Evolutionary conservation across 1,139 yeast genomes (phyloP).

Genomic region (Pichia sp.): DNA sequence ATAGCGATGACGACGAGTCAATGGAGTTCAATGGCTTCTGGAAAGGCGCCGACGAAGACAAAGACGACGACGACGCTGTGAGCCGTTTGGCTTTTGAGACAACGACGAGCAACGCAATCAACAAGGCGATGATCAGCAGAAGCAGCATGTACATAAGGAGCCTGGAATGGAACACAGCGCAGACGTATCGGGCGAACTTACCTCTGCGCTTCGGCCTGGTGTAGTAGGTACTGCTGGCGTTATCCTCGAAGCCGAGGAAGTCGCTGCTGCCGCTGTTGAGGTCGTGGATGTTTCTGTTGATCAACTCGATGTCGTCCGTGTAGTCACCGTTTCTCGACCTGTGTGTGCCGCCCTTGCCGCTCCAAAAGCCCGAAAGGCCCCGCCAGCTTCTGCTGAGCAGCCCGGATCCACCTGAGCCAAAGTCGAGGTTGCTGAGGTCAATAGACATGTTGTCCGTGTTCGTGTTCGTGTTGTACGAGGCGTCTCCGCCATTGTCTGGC

Average conservation of each 20-base stretch:
- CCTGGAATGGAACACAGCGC: neutral
- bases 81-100: slow-evolving; percentile 1
- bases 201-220: neutral
- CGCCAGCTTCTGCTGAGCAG: slow-evolving; percentile 1
- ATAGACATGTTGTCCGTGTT: slow-evolving; percentile 14
- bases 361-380: no score
- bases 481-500: neutral
- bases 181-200: neutral
- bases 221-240: neutral
- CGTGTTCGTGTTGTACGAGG: no score
- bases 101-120: slow-evolving; percentile 8
- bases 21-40: neutral
- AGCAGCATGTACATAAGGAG: neutral
- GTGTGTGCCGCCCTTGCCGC: no score
- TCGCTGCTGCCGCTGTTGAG: neutral
- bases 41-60: neutral
- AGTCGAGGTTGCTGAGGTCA: slow-evolving; percentile 21
- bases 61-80: neutral
- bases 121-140: slow-evolving; percentile 1
- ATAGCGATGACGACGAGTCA: slow-evolving; percentile 40
- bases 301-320: slow-evolving; percentile 13
- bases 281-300: slow-evolving; percentile 3
- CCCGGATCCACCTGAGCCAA: slow-evolving; percentile 1
- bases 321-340: neutral
- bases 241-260: neutral